A percentile compares a stretch with the other conserved stretches of the same genome.
These are phyloP conservation scores for Pseudocercospora pini-densiflorae DNA, from an alignment of 2,329 filamentous ascomycete genomes.

Conservation along the genomic window DNA sequence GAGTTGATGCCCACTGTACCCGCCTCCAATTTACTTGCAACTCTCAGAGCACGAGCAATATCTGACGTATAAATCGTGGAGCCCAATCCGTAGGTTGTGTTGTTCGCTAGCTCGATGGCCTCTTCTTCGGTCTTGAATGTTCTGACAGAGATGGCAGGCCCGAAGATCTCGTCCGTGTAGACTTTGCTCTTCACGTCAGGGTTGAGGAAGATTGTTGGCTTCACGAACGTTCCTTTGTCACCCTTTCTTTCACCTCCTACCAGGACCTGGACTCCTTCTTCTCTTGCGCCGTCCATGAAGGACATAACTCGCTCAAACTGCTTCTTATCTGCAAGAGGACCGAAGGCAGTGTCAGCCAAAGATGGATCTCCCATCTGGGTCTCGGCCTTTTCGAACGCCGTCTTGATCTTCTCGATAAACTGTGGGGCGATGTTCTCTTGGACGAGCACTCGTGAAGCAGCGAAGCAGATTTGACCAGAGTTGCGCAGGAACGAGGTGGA, in stretches of 20 bases:
- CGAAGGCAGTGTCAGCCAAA: constrained; percentile 39
- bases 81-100: constrained; percentile 32
- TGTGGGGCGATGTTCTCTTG: constrained; percentile 50
- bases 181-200: constrained; percentile 4
- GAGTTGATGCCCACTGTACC: constrained; percentile 60
- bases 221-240: constrained; percentile 40
- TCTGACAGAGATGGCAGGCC: constrained; percentile 42
- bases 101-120: constrained; percentile 42
- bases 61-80: constrained; percentile 72
- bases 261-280: constrained; percentile 30
- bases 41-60: constrained; percentile 50
- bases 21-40: constrained; percentile 56
- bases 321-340: constrained; percentile 57
- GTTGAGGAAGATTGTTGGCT: constrained; percentile 16
- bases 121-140: constrained; percentile 43
- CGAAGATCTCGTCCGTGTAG: constrained; percentile 44
- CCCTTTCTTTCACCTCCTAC: constrained; percentile 30
- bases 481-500: constrained; percentile 18
- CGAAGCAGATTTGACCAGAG: constrained; percentile 33
- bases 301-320: constrained; percentile 47
- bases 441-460: constrained; percentile 38
- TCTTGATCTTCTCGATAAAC: constrained; percentile 48
- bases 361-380: constrained; percentile 35
- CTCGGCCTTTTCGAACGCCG: constrained; percentile 29
- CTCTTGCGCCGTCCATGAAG: constrained; percentile 33